phyloP scores from a whole-genome alignment of 2,329 filamentous ascomycete species.

The Diaporthe vexans region DNA sequence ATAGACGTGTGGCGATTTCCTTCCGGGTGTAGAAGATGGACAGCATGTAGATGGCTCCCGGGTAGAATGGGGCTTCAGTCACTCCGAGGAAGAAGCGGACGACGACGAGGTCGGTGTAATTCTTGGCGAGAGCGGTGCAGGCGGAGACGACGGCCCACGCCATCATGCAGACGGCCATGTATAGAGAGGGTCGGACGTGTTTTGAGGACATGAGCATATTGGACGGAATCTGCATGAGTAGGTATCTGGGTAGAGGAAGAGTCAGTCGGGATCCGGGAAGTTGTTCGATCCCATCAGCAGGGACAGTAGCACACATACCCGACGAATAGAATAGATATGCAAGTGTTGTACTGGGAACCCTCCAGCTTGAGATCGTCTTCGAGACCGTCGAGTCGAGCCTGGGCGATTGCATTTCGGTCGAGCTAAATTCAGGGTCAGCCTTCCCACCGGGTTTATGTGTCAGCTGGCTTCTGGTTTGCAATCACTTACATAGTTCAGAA shows the following conservation, averaged over 20 bases:
- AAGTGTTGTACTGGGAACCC: constrained; percentile 63
- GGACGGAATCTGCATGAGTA: constrained; percentile 61
- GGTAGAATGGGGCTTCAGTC: constrained; percentile 56
- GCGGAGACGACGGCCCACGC: constrained; percentile 52
- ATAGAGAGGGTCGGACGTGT: constrained; percentile 50
- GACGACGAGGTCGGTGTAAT: constrained; percentile 57
- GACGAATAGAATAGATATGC: constrained; percentile 64
- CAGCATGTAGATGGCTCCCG: constrained; percentile 65
- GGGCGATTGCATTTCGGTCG: constrained; percentile 69
- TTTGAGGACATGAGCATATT: constrained; percentile 58
- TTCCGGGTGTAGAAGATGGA: constrained; percentile 75
- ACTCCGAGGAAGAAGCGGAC: constrained; percentile 59
- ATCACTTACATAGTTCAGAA: constrained; percentile 50
- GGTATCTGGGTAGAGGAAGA: constrained; percentile 49
- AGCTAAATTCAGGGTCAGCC: constrained; percentile 45
- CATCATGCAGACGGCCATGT: constrained; percentile 53
- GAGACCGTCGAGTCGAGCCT: constrained; percentile 66
- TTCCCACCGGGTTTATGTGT: accelerated
- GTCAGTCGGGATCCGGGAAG: not conserved
- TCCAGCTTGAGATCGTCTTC: constrained; percentile 64
- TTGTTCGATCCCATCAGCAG: not conserved
- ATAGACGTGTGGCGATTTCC: constrained; percentile 74
- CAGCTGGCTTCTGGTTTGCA: accelerated
- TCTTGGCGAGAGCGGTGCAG: constrained; percentile 56
- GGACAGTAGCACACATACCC: constrained; percentile 48